These are phyloP conservation scores for Fremontodendron californicum DNA, from an alignment of 345 rosid species.

Conservation along the genomic window DNA sequence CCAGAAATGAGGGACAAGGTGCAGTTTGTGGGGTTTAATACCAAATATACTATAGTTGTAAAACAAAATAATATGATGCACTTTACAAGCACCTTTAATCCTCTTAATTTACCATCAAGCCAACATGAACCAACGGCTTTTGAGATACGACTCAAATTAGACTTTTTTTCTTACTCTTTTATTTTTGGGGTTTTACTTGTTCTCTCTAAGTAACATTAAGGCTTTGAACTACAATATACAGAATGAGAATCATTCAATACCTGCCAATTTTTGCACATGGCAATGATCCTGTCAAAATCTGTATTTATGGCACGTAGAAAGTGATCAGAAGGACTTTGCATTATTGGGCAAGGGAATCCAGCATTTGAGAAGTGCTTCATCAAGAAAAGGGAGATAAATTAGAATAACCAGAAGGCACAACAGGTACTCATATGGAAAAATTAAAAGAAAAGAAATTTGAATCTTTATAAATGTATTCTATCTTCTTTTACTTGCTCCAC, in stretches of 20 bases:
- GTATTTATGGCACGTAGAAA: slow-evolving; percentile 95
- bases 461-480: neutral
- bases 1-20: neutral
- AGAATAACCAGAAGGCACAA: slow-evolving; percentile 11
- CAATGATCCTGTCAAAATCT: slow-evolving; percentile 95
- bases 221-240: neutral
- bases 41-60: neutral
- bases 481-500: neutral
- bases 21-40: neutral
- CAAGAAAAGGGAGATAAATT: slow-evolving; percentile 22
- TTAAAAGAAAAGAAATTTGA: neutral
- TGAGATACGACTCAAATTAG: neutral
- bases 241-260: slow-evolving; percentile 30
- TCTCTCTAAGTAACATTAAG: neutral
- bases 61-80: neutral
- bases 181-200: neutral
- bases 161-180: neutral
- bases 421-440: neutral
- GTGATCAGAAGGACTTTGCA: slow-evolving; percentile 99
- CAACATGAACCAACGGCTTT: neutral
- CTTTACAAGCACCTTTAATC: neutral
- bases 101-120: neutral
- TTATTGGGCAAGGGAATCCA: slow-evolving; percentile 99
- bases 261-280: slow-evolving; percentile 99
- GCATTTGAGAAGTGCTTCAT: slow-evolving; percentile 97